These are phyloP conservation scores for Rauvolfia tetraphylla DNA, from an alignment of 257 asterid species.

Conservation along the genomic window DNA sequence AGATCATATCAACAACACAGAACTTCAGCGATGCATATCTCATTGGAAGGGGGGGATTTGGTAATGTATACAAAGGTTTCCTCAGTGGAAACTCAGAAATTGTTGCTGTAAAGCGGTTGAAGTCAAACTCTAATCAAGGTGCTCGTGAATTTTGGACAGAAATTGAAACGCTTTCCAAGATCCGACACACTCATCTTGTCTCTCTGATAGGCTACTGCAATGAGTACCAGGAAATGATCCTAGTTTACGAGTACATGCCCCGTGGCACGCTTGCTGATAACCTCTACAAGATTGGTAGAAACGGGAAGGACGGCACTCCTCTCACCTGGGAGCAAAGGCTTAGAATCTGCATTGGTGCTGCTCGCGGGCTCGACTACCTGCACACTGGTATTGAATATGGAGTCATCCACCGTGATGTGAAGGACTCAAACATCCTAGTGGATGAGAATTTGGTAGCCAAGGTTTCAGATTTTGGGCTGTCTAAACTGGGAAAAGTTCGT, in stretches of 20 bases:
- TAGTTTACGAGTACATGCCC: slow-evolving; percentile 13
- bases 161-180: slow-evolving; percentile 20
- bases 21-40: slow-evolving; percentile 5
- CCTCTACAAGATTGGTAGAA: slow-evolving; percentile 1
- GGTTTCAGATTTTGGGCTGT: slow-evolving; percentile 17
- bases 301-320: slow-evolving; percentile 3
- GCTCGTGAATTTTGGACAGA: slow-evolving; percentile 23
- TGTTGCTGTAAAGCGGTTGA: slow-evolving; percentile 21
- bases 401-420: slow-evolving; percentile 19
- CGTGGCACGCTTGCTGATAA: slow-evolving; percentile 20
- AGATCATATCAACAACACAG: slow-evolving; percentile 9
- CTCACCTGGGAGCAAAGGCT: slow-evolving; percentile 23
- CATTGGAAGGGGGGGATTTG: slow-evolving; percentile 10
- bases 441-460: slow-evolving; percentile 12
- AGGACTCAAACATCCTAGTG: slow-evolving; percentile 16
- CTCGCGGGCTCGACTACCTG: slow-evolving; percentile 21
- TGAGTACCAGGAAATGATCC: slow-evolving; percentile 12
- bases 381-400: slow-evolving; percentile 16
- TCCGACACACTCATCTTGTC: slow-evolving; percentile 20
- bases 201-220: slow-evolving; percentile 5
- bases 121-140: slow-evolving; percentile 21
- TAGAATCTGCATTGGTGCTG: slow-evolving; percentile 23
- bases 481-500: neutral
- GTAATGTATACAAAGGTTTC: slow-evolving; percentile 5
- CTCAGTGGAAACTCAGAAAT: neutral